Evolutionary conservation across 352 stramenopile species (phyloP).

Genomic region (Aphanomyces astaci): DNA sequence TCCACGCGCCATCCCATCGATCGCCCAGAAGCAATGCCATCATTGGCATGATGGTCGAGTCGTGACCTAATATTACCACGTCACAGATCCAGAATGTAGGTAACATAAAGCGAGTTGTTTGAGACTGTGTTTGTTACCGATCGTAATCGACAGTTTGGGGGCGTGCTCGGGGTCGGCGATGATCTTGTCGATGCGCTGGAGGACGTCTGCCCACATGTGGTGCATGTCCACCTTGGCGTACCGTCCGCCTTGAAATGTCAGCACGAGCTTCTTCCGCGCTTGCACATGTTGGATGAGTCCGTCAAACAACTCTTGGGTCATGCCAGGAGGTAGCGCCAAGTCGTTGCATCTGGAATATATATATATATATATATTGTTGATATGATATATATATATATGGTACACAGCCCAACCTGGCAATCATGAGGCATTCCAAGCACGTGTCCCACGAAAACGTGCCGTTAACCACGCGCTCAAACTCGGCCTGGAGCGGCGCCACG

Average conservation of each 20-base stretch:
- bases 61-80: slow-evolving; percentile 53
- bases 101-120: no score
- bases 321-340: slow-evolving; percentile 44
- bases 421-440: slow-evolving; percentile 74
- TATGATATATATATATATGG: no score
- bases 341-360: slow-evolving; percentile 74
- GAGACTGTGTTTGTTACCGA: no score
- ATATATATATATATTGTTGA: neutral
- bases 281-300: slow-evolving; percentile 74
- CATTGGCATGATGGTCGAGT: slow-evolving; percentile 84
- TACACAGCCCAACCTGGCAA: no score
- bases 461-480: slow-evolving; percentile 56
- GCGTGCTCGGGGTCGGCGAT: slow-evolving; percentile 34
- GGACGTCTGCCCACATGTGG: slow-evolving; percentile 63
- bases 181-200: slow-evolving; percentile 44
- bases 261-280: slow-evolving; percentile 45
- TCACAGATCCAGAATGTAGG: no score
- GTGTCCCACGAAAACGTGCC: slow-evolving; percentile 69
- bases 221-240: slow-evolving; percentile 81
- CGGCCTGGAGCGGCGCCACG: slow-evolving; percentile 41
- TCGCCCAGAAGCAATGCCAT: slow-evolving; percentile 56
- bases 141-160: slow-evolving; percentile 62
- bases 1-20: slow-evolving; percentile 79
- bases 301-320: slow-evolving; percentile 67
- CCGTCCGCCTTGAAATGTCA: slow-evolving; percentile 73